phyloP scores from a whole-genome alignment of 177 flowering plant genomes.

The Telopea speciosissima region DNA sequence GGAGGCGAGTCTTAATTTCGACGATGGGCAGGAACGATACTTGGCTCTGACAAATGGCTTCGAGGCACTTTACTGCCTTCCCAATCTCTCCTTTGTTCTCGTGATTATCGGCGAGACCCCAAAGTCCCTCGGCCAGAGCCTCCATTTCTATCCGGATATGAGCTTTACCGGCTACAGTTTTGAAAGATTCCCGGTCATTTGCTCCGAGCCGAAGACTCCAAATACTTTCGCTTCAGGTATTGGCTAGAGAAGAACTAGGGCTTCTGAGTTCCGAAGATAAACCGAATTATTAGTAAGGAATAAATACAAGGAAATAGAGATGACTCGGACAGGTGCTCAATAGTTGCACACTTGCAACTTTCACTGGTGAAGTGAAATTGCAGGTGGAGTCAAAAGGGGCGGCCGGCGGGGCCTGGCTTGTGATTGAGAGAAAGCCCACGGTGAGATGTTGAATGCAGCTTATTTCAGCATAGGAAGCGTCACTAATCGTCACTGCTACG shows the following conservation, averaged over 20 bases:
- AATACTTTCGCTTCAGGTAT: neutral
- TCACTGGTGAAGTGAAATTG: too few species aligned
- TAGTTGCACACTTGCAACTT: too few species aligned
- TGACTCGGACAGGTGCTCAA: too few species aligned
- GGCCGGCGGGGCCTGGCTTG: too few species aligned
- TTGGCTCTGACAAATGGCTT: constrained; percentile 74
- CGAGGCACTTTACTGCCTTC: constrained; percentile 76
- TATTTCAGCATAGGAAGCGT: too few species aligned
- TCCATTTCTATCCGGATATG: constrained; percentile 36
- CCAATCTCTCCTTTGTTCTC: constrained; percentile 61
- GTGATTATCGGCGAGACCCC: constrained; percentile 81
- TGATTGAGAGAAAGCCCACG: too few species aligned
- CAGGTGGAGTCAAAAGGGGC: too few species aligned
- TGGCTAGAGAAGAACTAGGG: neutral
- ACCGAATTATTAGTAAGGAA: too few species aligned
- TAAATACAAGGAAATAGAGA: too few species aligned
- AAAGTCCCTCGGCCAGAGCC: constrained; percentile 76
- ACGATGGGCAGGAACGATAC: constrained; percentile 75
- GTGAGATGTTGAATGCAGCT: too few species aligned
- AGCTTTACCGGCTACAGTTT: neutral
- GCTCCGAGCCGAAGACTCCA: neutral
- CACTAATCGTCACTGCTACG: too few species aligned
- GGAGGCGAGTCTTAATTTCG: constrained; percentile 80
- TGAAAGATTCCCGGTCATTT: neutral
- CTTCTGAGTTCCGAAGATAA: neutral